Conservation (phyloP, 805 yeast species). For the Candida endomychidarum region DNA sequence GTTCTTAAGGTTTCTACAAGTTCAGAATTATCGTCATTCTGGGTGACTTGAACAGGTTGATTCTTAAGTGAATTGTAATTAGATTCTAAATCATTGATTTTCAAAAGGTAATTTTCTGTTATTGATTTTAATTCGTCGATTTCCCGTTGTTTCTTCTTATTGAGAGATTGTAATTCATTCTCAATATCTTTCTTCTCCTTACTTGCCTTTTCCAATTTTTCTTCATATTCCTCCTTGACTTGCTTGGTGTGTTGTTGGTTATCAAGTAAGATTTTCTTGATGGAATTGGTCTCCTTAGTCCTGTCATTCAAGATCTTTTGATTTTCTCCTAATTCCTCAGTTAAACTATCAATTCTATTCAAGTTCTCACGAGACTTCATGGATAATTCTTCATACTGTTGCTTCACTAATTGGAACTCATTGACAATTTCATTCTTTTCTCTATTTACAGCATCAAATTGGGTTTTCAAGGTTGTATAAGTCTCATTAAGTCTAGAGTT, state of each 20-base stretch:
- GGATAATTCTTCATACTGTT: constrained; percentile 69
- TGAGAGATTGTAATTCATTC: constrained; percentile 44
- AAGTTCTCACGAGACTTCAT: constrained; percentile 67
- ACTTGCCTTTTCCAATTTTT: constrained; percentile 46
- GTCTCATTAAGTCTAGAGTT: constrained; percentile 41
- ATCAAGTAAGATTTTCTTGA: constrained; percentile 68
- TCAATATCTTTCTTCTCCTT: constrained; percentile 69
- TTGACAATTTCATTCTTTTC: constrained; percentile 38
- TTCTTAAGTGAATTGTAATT: constrained; percentile 24
- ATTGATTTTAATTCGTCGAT: constrained; percentile 52
- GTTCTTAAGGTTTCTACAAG: constrained; percentile 48
- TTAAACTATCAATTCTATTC: constrained; percentile 60
- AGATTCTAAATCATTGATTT: constrained; percentile 40
- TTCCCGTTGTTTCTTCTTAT: constrained; percentile 61
- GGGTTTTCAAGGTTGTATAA: constrained; percentile 39
- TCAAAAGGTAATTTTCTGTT: constrained; percentile 44
- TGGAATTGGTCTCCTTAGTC: constrained; percentile 71
- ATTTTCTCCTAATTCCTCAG: constrained; percentile 80
- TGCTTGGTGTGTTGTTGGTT: constrained; percentile 57
- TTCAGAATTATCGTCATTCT: constrained; percentile 23
- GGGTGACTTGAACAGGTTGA: background rate
- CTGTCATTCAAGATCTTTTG: constrained; percentile 75
- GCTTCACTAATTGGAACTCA: constrained; percentile 48
- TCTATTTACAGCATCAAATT: constrained; percentile 30
- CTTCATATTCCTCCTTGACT: constrained; percentile 55